Percentiles rank a stretch among this genome's conserved stretches.
Conservation (phyloP, 345 rosid genomes). For the Populus simonii region DNA sequence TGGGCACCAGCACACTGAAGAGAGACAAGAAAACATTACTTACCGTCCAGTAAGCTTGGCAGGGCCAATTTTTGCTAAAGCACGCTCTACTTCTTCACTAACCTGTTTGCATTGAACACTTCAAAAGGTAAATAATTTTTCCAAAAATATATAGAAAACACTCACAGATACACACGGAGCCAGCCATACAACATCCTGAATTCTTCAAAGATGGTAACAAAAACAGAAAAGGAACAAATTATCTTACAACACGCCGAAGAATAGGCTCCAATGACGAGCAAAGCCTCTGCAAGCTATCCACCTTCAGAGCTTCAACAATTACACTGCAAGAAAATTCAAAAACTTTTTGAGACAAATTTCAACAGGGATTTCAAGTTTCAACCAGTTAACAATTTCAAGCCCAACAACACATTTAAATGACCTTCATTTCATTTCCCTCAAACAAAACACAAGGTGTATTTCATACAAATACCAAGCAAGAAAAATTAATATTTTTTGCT, state of each 20-base stretch:
- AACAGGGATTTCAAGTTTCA: background rate
- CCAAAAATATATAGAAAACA: background rate
- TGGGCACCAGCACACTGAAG: background rate
- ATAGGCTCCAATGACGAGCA: slow-evolving; percentile 36
- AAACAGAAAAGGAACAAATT: background rate
- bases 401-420: background rate
- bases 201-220: background rate
- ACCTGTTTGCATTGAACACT: slow-evolving; percentile 16
- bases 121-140: background rate
- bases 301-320: slow-evolving; percentile 37
- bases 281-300: slow-evolving; percentile 34
- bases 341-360: background rate
- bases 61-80: slow-evolving; percentile 32
- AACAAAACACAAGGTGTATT: background rate
- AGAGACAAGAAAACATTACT: background rate
- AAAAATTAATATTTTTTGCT: no score
- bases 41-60: slow-evolving; percentile 25
- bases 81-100: slow-evolving; percentile 41
- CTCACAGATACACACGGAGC: background rate
- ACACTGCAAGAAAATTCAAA: slow-evolving; percentile 24
- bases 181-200: background rate
- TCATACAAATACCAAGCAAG: no score
- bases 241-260: slow-evolving; percentile 32
- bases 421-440: background rate
- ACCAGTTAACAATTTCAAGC: background rate